Conservation (phyloP, 441 rosid species). For the Adansonia gregorii region DNA sequence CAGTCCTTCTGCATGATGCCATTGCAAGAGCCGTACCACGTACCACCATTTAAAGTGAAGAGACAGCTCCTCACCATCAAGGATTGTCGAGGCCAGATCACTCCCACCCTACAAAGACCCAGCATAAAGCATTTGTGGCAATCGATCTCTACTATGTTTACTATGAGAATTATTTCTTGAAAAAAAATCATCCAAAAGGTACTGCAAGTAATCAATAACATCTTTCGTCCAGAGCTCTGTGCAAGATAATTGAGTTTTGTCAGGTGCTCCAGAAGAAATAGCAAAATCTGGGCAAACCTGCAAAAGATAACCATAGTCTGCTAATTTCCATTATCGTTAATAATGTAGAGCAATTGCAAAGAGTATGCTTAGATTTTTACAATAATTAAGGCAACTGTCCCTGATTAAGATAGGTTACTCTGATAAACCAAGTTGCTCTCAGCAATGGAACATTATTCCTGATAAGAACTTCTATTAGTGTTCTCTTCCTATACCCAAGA, state of each 20-base stretch:
- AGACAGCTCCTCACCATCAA: conserved; percentile 83
- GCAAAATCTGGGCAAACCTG: conserved; percentile 76
- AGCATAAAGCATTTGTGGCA: conserved; percentile 69
- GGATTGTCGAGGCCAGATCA: conserved; percentile 51
- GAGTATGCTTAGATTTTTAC: neutral
- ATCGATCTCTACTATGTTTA: conserved; percentile 66
- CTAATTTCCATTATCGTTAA: conserved; percentile 30
- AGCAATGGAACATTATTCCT: conserved; percentile 94
- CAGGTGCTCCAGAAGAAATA: conserved; percentile 70
- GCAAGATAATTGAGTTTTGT: conserved; percentile 75
- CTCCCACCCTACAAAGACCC: conserved; percentile 64
- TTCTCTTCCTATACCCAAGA: conserved; percentile 71
- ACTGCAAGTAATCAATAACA: conserved; percentile 87
- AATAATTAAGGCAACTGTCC: conserved; percentile 42
- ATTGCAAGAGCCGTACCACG: conserved; percentile 88
- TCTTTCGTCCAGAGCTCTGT: conserved; percentile 98
- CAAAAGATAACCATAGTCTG: conserved; percentile 41
- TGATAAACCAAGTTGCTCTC: conserved; percentile 97
- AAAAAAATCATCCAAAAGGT: conserved; percentile 78
- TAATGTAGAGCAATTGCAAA: conserved; percentile 17
- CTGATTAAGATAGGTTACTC: conserved; percentile 98
- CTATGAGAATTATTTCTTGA: conserved; percentile 65
- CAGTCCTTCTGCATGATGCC: conserved; percentile 94
- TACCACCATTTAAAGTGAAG: conserved; percentile 95
- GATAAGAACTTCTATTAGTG: conserved; percentile 89